Percentiles rank a stretch among this genome's conserved stretches.
These are phyloP conservation scores for Penicillium ucsense DNA, from an alignment of 495 filamentous ascomycete species.

Conservation along the genomic window DNA sequence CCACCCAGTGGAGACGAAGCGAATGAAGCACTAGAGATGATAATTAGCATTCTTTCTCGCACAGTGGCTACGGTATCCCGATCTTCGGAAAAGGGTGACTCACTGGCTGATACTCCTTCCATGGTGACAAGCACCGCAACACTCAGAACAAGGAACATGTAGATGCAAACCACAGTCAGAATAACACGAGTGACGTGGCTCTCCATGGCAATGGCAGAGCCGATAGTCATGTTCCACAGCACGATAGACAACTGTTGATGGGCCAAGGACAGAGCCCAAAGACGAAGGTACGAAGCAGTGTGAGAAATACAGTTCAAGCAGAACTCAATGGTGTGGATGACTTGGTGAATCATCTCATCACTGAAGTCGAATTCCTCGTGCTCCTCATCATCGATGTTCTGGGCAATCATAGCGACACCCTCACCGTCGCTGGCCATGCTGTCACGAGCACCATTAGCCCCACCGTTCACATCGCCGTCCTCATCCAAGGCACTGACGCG, in stretches of 20 bases:
- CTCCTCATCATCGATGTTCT: conserved; percentile 63
- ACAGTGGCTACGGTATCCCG: too few relatives aligned
- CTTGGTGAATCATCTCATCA: conserved; percentile 96
- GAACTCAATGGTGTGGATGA: conserved; percentile 99
- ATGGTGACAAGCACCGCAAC: conserved; percentile 66
- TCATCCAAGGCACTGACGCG: conserved; percentile 82
- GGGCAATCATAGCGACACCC: conserved; percentile 82
- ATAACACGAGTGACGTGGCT: conserved; percentile 62
- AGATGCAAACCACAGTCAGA: conserved; percentile 70
- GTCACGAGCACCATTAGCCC: conserved; percentile 40
- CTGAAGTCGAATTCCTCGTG: conserved; percentile 96
- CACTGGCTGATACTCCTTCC: conserved; percentile 72
- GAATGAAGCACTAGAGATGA: conserved; percentile 61
- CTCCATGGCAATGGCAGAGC: conserved; percentile 52
- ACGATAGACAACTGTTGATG: conserved; percentile 97
- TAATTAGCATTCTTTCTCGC: too few relatives aligned
- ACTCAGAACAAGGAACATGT: conserved; percentile 78
- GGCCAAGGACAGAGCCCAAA: conserved; percentile 94
- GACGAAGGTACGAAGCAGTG: conserved; percentile 95
- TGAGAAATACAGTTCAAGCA: conserved; percentile 98
- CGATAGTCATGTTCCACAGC: conserved; percentile 93
- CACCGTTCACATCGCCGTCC: conserved; percentile 50
- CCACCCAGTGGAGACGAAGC: conserved; percentile 94
- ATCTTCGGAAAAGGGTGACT: background rate
- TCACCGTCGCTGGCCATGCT: conserved; percentile 77